These are phyloP conservation scores for Russula lepida DNA, from an alignment of 768 basidiomycete genomes.

Conservation along the genomic window DNA sequence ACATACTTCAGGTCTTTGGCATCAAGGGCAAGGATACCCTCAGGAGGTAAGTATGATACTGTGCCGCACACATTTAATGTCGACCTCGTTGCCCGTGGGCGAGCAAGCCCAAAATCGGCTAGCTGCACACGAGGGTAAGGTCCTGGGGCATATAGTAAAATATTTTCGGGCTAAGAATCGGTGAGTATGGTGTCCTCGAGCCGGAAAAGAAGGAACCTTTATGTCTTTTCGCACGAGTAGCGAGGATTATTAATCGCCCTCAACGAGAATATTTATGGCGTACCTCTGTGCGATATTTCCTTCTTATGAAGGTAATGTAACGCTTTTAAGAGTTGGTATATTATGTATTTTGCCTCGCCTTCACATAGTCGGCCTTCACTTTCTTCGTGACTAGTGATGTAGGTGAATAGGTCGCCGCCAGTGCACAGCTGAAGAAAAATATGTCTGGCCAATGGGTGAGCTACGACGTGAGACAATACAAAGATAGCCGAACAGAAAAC, in stretches of 20 bases:
- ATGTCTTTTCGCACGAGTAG: conserved; percentile 38
- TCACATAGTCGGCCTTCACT: conserved; percentile 50
- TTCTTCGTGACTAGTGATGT: conserved; percentile 56
- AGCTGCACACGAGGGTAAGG: conserved; percentile 78
- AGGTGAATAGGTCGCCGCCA: conserved; percentile 82
- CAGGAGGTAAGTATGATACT: conserved; percentile 76
- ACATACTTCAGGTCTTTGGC: conserved; percentile 62
- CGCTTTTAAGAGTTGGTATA: conserved; percentile 69
- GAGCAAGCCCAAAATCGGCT: conserved; percentile 82
- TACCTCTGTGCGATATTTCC: conserved; percentile 74
- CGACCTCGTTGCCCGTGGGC: conserved; percentile 69
- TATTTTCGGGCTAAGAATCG: conserved; percentile 65
- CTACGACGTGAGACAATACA: not conserved
- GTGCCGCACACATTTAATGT: conserved; percentile 86
- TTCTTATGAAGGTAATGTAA: conserved; percentile 62
- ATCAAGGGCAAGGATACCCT: conserved; percentile 74
- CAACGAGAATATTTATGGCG: conserved; percentile 13
- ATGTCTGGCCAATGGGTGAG: conserved; percentile 37
- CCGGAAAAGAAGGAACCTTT: conserved; percentile 37
- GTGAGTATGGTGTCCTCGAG: not conserved
- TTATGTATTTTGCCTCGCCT: conserved; percentile 78
- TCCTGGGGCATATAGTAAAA: conserved; percentile 69
- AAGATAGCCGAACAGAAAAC: conserved; percentile 42
- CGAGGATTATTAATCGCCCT: not conserved
- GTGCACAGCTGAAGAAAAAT: conserved; percentile 83